Conservation (phyloP, 139 green algal species). For the Chara braunii region DNA sequence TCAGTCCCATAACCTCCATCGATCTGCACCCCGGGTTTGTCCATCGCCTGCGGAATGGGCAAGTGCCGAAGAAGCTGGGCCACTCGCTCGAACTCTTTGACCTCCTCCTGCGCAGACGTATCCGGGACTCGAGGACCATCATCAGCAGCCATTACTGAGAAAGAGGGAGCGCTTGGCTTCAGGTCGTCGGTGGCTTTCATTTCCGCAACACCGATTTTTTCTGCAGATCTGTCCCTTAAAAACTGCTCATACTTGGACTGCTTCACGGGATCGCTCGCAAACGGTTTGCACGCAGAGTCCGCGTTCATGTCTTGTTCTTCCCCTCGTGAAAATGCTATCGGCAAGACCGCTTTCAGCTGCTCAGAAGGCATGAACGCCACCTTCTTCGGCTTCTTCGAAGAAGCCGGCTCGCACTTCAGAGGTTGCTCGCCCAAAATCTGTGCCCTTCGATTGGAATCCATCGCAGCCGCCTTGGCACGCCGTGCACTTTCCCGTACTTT, state of each 20-base stretch:
- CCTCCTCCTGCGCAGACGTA: background rate
- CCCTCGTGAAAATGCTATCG: background rate
- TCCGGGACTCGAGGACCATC: background rate
- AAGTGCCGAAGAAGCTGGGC: background rate
- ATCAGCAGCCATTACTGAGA: background rate
- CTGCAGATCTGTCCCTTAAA: slow-evolving; percentile 28
- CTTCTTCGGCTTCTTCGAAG: background rate
- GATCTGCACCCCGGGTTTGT: too few species aligned
- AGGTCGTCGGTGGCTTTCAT: too few species aligned
- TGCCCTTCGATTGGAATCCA: slow-evolving; percentile 8
- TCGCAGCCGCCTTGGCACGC: background rate
- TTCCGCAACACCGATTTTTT: too few species aligned
- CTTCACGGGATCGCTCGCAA: slow-evolving; percentile 10
- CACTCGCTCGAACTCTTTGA: slow-evolving; percentile 8
- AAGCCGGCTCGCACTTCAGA: background rate
- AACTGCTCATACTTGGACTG: slow-evolving; percentile 21
- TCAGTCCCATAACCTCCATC: too few species aligned
- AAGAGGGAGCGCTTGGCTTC: background rate
- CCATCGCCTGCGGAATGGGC: too few species aligned
- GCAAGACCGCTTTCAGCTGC: background rate
- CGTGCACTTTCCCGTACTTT: background rate
- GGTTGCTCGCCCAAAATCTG: slow-evolving; percentile 25
- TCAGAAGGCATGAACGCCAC: background rate
- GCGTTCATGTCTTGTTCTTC: slow-evolving; percentile 1
- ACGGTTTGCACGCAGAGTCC: background rate